Percentiles rank a stretch among this genome's conserved stretches.
These are phyloP conservation scores for Abrus precatorius DNA, from an alignment of 306 rosid genomes.

Conservation along the genomic window DNA sequence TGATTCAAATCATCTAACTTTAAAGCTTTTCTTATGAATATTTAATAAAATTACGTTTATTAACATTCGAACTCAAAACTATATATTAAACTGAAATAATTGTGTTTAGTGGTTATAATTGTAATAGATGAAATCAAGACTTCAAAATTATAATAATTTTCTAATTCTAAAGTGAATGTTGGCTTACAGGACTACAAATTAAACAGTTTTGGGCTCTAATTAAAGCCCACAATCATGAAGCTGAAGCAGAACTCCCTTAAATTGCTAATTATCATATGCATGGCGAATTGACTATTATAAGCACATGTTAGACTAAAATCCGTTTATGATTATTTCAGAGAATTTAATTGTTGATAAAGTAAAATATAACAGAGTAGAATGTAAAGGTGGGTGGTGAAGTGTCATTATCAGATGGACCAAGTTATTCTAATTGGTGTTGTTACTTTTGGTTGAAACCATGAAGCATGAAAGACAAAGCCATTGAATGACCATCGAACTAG, in stretches of 20 bases:
- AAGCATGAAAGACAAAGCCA: slow-evolving; percentile 42
- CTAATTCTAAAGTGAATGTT: no score
- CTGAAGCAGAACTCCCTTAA: neutral
- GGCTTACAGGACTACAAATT: no score
- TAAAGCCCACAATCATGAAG: slow-evolving; percentile 18
- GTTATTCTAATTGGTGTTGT: neutral
- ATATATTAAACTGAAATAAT: no score
- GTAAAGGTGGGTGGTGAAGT: slow-evolving; percentile 55
- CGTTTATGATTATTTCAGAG: slow-evolving; percentile 16
- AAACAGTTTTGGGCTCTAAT: slow-evolving; percentile 1
- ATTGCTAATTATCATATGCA: neutral
- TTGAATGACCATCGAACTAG: slow-evolving; percentile 47
- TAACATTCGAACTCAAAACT: no score
- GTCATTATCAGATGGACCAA: slow-evolving; percentile 49
- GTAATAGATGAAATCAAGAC: no score
- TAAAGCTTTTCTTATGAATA: no score
- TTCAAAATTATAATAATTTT: no score
- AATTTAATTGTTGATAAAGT: neutral
- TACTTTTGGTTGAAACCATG: slow-evolving; percentile 44
- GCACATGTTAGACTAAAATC: slow-evolving; percentile 5
- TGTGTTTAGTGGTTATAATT: no score
- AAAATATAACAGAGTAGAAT: neutral
- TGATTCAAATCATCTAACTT: no score
- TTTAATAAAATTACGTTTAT: no score
- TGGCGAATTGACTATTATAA: neutral